Evolutionary conservation across 352 stramenopile species (phyloP).

Genomic region (Pythium chondricola): DNA sequence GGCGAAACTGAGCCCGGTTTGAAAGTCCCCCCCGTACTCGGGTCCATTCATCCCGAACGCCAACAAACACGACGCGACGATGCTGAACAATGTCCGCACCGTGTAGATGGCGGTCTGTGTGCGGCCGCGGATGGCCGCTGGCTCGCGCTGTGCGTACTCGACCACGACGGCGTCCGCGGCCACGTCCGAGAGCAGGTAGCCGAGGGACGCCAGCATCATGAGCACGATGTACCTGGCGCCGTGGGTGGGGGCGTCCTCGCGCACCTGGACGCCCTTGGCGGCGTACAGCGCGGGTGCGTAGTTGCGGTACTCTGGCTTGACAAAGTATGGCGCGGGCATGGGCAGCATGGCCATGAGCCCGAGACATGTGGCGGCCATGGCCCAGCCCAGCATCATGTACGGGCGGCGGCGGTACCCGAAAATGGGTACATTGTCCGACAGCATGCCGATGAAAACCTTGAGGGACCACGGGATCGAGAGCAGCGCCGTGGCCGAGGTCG

Average conservation of each 20-base stretch:
- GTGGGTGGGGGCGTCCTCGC: slow-evolving; percentile 18
- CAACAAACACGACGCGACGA: slow-evolving; percentile 29
- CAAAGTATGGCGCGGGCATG: slow-evolving; percentile 44
- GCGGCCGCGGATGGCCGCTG: slow-evolving; percentile 40
- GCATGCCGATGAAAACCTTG: slow-evolving; percentile 60
- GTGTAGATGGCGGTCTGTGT: slow-evolving; percentile 52
- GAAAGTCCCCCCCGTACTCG: slow-evolving; percentile 38
- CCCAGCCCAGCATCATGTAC: slow-evolving; percentile 60
- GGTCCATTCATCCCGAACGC: slow-evolving; percentile 46
- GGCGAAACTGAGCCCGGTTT: slow-evolving; percentile 38
- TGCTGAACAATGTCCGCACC: slow-evolving; percentile 35
- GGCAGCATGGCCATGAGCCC: slow-evolving; percentile 41
- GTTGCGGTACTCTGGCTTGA: slow-evolving; percentile 19
- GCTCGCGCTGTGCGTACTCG: slow-evolving; percentile 49
- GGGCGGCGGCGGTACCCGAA: slow-evolving; percentile 49
- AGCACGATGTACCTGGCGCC: slow-evolving; percentile 44
- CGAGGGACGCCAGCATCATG: slow-evolving; percentile 46
- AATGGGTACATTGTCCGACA: slow-evolving; percentile 51
- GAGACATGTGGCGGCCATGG: slow-evolving; percentile 29
- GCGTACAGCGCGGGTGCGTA: slow-evolving; percentile 16
- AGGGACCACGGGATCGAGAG: slow-evolving; percentile 47
- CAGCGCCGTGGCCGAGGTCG: slow-evolving; percentile 24
- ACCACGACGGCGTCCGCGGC: slow-evolving; percentile 47
- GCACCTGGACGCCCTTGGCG: too few species aligned
- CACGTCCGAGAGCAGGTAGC: slow-evolving; percentile 46